Evolutionary conservation across 2,329 filamentous ascomycete genomes (phyloP), one percentile per base, ranked within the genome.

Genomic region (Sporothrix brunneoviolacea): DNA sequence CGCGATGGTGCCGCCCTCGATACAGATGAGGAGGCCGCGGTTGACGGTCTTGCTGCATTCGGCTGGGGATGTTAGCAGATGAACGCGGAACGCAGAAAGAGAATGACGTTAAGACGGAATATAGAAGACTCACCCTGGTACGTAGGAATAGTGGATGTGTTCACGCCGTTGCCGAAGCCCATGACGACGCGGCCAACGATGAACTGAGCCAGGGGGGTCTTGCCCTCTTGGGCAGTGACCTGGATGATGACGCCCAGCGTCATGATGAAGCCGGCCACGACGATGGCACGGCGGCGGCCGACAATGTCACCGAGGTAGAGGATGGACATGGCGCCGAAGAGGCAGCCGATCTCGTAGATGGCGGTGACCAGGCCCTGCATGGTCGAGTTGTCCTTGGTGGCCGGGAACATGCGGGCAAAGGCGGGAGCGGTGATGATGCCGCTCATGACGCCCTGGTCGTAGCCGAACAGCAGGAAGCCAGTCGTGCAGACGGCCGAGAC

Each of bases 221-320:
- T 15, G 16, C 33, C 8, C 4, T 5, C 12, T 16, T 38, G 19
- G 30, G 50, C 38, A 4, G 53, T 68, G 32, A 77, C 65, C 59
- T 85, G 82, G 33, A 85, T 73, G 8, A 76, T 68, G 30, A 80
- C 79, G 16, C 82, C 82, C 9, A 82, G 49, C 8, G 80, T 72
- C 74, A 84, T 79, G 56, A 84, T 73, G 10, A 67, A 55, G 8
- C 74, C 74, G 15, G 82, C 82, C 2, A 68, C 16, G n/a, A 78
- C 68, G 57, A 84, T 77, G 47, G 82, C 80, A 2, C 74, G 75
- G 35, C 75, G 64, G 37, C 73, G 61, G 22, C 72, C 73, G 4
- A 75, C 61, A 0, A 70, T 50, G 53, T 85, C 82, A 27, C 81
- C 82, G 8, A 78, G 61, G 33, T 62, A 62, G 32, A 78, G 67